Base-by-base conservation (phyloP, 2,329 filamentous ascomycete species). In the Monilinia fructigena region DNA sequence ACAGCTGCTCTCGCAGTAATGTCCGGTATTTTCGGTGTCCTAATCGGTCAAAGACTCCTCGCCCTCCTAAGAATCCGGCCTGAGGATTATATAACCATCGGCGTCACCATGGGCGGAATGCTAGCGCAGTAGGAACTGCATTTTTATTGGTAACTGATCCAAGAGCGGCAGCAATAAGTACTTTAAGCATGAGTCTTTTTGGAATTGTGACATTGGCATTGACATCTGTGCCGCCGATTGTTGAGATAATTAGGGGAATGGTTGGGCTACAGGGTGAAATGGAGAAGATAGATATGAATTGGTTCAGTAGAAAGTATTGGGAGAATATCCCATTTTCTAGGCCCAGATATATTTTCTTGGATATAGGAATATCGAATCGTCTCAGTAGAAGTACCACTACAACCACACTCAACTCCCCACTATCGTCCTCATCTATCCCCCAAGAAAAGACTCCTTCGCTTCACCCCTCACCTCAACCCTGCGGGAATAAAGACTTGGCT, bases 1-100 rank as follows among this genome's bases (percentile, higher is more conserved):
- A 81, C 82, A 1, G 83, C 85, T 0, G 84, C 84, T 0, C 72
- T 88, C 55, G 83, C 83, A 7, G 85, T 88, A 55, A 81, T 85
- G 76, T 85, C 82, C 62, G 86, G 86, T 0, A 86, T 88, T 20
- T 70, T 85, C 8, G 86, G 86, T 0, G 84, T 83, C 4, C 75
- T 88, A 10, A 74, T 86, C n/a, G 86, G 85, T 0, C 77, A 78
- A 20, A 73, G 78, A 53, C 78, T 86, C 65, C 72, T 88, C 59
- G 76, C 74, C 6, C 77, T 77, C 75, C 69, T 87, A 68, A 80
- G 77, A 66, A 83, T 88, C 4, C 84, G 83, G 0, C 82, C 58
- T 82, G 85, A 87, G 70, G 86, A 87, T 74, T 88, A 87, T 68
- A 84, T 88, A 45, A 87, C 85, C 1, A 77, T 84, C n/a, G 85